A percentile compares a stretch with the other conserved stretches of the same genome.
phyloP scores from a whole-genome alignment of 2,329 filamentous ascomycete species.

The Paraphaeosphaeria sporulosa region DNA sequence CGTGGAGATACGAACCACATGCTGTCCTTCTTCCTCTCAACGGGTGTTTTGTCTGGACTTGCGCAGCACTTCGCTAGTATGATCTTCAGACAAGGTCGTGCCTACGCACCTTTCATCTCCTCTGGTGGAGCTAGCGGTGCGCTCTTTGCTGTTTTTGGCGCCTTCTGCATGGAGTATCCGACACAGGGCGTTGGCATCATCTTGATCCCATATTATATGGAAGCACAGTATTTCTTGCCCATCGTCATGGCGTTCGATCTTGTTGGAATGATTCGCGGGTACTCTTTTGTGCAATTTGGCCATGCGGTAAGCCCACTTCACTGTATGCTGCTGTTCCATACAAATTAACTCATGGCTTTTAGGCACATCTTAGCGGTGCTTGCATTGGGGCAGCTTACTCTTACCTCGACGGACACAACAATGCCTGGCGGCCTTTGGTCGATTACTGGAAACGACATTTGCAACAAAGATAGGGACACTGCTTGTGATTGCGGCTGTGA shows the following conservation, averaged over 20 bases:
- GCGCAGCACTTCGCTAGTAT: conserved; percentile 37
- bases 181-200: conserved; percentile 38
- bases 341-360: conserved; percentile 20
- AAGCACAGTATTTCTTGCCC: conserved; percentile 41
- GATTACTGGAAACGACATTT: conserved; percentile 36
- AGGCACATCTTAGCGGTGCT: conserved; percentile 45
- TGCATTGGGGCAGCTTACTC: conserved; percentile 42
- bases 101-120: conserved; percentile 30
- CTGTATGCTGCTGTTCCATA: not conserved
- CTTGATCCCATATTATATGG: conserved; percentile 40
- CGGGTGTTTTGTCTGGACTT: conserved; percentile 39
- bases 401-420: conserved; percentile 42
- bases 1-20: conserved; percentile 40
- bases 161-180: conserved; percentile 44
- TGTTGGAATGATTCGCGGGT: conserved; percentile 39
- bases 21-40: conserved; percentile 39
- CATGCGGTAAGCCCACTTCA: conserved; percentile 44
- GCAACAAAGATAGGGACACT: conserved; percentile 1
- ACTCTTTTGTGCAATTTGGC: conserved; percentile 38
- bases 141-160: conserved; percentile 38
- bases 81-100: conserved; percentile 29
- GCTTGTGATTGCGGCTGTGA: no score
- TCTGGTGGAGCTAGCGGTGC: conserved; percentile 46
- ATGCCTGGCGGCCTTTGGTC: conserved; percentile 45
- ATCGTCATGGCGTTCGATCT: conserved; percentile 45